Percentiles rank a stretch among this genome's conserved stretches.
phyloP scores from a whole-genome alignment of 257 asterid genomes.

The Thymus mandschuricus region DNA sequence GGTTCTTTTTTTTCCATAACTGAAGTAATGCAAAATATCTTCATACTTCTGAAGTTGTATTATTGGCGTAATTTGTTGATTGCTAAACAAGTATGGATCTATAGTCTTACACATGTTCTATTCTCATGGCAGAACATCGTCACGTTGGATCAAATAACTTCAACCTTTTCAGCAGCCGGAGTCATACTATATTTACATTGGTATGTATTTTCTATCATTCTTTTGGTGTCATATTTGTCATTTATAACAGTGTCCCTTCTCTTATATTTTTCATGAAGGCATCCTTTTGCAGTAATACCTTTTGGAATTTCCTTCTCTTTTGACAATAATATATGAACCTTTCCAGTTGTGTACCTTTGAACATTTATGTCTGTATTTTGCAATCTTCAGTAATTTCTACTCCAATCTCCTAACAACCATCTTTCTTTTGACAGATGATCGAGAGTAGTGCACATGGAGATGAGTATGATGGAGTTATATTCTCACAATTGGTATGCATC shows the following conservation, averaged over 20 bases:
- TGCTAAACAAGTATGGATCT: slow-evolving; percentile 9
- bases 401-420: slow-evolving; percentile 17
- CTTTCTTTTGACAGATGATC: slow-evolving; percentile 67
- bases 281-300: not conserved
- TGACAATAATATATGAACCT: not conserved
- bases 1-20: not conserved
- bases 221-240: slow-evolving; percentile 18
- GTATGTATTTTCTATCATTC: slow-evolving; percentile 49
- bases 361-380: slow-evolving; percentile 5
- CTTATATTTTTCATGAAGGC: slow-evolving; percentile 1
- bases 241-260: slow-evolving; percentile 8
- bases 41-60: not conserved
- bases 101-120: slow-evolving; percentile 33
- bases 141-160: slow-evolving; percentile 99
- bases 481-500: slow-evolving; percentile 86
- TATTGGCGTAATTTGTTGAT: slow-evolving; percentile 1
- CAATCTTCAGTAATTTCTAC: slow-evolving; percentile 8
- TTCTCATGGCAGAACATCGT: slow-evolving; percentile 86
- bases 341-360: slow-evolving; percentile 10
- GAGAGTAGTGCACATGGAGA: slow-evolving; percentile 98
- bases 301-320: slow-evolving; percentile 2
- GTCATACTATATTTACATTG: slow-evolving; percentile 98
- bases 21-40: slow-evolving; percentile 4
- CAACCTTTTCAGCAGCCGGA: slow-evolving; percentile 98
- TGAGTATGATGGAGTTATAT: slow-evolving; percentile 95